These are phyloP conservation scores for Coemansia reversa DNA, from an alignment of 192 early-diverging fungal species.

Conservation along the genomic window DNA sequence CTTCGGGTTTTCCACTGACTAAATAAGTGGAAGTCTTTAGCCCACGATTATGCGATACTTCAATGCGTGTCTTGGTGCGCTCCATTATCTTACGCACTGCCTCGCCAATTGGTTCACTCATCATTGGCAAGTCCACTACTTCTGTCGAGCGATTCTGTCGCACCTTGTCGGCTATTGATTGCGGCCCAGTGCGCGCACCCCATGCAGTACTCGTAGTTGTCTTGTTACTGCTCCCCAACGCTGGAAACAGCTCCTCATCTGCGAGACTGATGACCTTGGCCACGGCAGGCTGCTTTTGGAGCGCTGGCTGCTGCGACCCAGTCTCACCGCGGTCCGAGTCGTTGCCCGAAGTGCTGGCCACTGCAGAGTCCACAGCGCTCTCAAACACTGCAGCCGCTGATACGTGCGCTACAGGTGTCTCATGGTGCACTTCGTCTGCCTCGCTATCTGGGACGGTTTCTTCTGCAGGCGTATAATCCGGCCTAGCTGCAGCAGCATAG, in stretches of 20 bases:
- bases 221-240: slow-evolving; percentile 60
- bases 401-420: not conserved
- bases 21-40: slow-evolving; percentile 77
- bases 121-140: slow-evolving; percentile 50
- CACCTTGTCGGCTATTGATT: slow-evolving; percentile 37
- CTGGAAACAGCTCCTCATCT: slow-evolving; percentile 69
- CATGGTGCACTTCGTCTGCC: not conserved
- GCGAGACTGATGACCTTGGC: slow-evolving; percentile 31
- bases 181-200: slow-evolving; percentile 44
- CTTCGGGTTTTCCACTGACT: slow-evolving; percentile 77
- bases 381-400: slow-evolving; percentile 36
- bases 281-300: not conserved
- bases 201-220: slow-evolving; percentile 41
- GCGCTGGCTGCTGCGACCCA: slow-evolving; percentile 6
- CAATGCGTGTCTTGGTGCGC: slow-evolving; percentile 75
- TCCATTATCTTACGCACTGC: slow-evolving; percentile 62
- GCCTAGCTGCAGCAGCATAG: not conserved
- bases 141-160: slow-evolving; percentile 58
- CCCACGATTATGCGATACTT: slow-evolving; percentile 73
- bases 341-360: slow-evolving; percentile 23
- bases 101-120: slow-evolving; percentile 52
- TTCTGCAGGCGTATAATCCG: not conserved
- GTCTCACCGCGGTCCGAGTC: not conserved
- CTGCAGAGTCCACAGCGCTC: slow-evolving; percentile 38
- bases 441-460: not conserved